Evolutionary conservation across 805 yeast species (phyloP), one percentile per base, ranked within the genome.

Genomic region (Sugiyamaella floridensis): DNA sequence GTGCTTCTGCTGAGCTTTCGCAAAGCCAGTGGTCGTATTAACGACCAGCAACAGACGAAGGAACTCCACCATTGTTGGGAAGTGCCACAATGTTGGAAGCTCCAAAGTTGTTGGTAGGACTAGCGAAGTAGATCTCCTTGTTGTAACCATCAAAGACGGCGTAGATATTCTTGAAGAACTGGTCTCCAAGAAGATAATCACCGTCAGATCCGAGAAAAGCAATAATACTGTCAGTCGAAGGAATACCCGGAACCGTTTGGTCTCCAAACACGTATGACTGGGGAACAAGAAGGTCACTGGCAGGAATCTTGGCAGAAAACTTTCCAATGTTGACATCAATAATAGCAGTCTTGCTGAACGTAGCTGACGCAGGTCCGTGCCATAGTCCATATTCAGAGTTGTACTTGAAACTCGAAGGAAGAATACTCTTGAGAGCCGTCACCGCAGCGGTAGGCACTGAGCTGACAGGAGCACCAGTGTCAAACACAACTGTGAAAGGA

Each of bases 121-220:
- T 54, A 44, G 65, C 67, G 2, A 63, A 56, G 45, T 63, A 63
- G 9, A 68, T 67, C 48, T 64, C 69, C 18, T 58, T 58, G 47
- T 55, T 66, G 41, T 60, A 62, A 16, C 66, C 65, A 46, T 66
- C 72, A 6, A 63, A 68, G 19, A 68, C 72, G 14, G 70, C 64
- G 29, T 69, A 76, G 43, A 66, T 61, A 51, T 54, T 59, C 53
- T 56, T 62, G 70, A 51, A 66, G 60, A 57, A 63, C 22, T 59
- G 61, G 43, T 65, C 69, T 9, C 71, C 71, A 28, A 67, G 56
- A 56, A 66, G 53, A 48, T 60, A 62, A 47, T 55, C 48, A 19
- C 60, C 57, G 37, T 32, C 9, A 12, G 67, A 59, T 28, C 67
- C 68, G 51, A 63, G 52, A 20, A 66, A 46, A 2, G 61, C 61